A percentile compares a stretch with the other conserved stretches of the same genome.
These are phyloP conservation scores for Penicillium oxalicum DNA, from an alignment of 2,329 filamentous ascomycete species.

Conservation along the genomic window DNA sequence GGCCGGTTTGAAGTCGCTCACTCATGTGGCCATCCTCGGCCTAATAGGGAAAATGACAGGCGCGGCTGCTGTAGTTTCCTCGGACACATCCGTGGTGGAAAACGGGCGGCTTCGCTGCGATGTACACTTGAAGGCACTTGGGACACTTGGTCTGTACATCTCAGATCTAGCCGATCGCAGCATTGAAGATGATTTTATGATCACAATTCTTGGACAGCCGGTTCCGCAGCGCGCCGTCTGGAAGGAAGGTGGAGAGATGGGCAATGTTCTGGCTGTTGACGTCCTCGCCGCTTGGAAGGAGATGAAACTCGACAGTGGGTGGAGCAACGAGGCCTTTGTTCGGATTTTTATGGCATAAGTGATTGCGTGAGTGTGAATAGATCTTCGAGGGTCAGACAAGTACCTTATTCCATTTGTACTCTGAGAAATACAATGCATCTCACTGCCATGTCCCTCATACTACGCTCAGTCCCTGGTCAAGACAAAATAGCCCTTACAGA, in stretches of 20 bases:
- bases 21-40: conserved; percentile 63
- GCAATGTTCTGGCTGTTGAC: conserved; percentile 69
- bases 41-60: conserved; percentile 86
- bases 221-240: conserved; percentile 63
- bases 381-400: not conserved
- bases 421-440: no score
- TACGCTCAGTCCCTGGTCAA: no score
- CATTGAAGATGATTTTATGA: conserved; percentile 62
- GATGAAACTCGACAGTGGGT: conserved; percentile 62
- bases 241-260: conserved; percentile 40
- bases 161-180: conserved; percentile 58
- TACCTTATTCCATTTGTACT: no score
- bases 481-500: no score
- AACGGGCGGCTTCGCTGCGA: conserved; percentile 60
- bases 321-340: conserved; percentile 73
- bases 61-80: conserved; percentile 65
- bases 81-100: conserved; percentile 52
- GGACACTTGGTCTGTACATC: conserved; percentile 66
- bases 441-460: no score
- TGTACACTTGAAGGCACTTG: conserved; percentile 72
- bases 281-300: conserved; percentile 70
- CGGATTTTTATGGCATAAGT: conserved; percentile 50
- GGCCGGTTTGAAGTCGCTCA: conserved; percentile 24
- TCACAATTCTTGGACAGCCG: conserved; percentile 64
- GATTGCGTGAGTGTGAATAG: not conserved